These are phyloP conservation scores for Alliaria petiolata DNA, from an alignment of 345 rosid genomes.

Conservation along the genomic window DNA sequence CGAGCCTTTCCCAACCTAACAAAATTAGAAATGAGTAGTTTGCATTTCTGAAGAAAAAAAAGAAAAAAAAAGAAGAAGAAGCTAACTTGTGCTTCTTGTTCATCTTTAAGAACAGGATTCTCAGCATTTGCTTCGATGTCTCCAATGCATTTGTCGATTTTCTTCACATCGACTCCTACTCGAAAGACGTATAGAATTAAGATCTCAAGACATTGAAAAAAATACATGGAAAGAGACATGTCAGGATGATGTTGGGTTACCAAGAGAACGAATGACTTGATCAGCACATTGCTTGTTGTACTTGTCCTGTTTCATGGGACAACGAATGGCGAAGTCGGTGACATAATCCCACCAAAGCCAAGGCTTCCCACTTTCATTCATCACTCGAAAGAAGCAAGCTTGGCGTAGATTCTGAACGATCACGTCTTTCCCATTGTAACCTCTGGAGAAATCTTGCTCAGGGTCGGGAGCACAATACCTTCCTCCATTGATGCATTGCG, in stretches of 20 bases:
- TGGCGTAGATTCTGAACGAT: constrained; percentile 52
- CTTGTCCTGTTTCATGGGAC: constrained; percentile 59
- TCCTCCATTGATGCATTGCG: constrained; percentile 55
- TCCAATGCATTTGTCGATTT: constrained; percentile 72
- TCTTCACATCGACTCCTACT: constrained; percentile 57
- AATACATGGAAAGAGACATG: neutral
- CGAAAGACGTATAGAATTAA: neutral
- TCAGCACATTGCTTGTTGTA: constrained; percentile 53
- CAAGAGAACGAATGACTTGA: constrained; percentile 52
- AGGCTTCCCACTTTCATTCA: constrained; percentile 49
- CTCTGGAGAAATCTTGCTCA: constrained; percentile 50
- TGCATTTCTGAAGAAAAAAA: neutral
- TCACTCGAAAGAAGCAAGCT: constrained; percentile 49
- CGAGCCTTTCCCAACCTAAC: constrained; percentile 78
- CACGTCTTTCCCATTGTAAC: constrained; percentile 61
- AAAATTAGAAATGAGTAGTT: neutral
- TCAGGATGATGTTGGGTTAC: constrained; percentile 16
- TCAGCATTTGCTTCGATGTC: constrained; percentile 62
- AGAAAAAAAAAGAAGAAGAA: neutral
- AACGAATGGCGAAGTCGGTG: constrained; percentile 53
- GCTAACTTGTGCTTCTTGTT: constrained; percentile 80
- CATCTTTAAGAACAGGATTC: constrained; percentile 66
- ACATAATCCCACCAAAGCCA: constrained; percentile 78
- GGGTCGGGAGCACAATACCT: constrained; percentile 64
- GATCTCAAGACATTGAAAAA: neutral